Percentiles rank a stretch among this genome's conserved stretches.
Conservation (phyloP, 1,284 basidiomycete genomes). For the Tetrapyrgos nigripes region DNA sequence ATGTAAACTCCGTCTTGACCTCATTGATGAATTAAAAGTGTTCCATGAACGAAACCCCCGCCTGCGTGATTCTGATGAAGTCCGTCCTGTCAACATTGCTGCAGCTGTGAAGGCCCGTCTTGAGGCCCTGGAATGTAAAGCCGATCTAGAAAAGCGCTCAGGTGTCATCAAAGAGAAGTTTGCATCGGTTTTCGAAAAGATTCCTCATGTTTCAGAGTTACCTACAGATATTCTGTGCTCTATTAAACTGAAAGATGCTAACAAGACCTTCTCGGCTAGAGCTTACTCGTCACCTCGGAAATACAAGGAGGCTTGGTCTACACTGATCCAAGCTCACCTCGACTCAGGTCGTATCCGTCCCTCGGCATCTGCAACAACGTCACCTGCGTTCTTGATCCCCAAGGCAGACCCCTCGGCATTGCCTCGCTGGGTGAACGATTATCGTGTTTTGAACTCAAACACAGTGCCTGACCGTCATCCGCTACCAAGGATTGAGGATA, state of each 20-base stretch:
- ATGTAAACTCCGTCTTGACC: not conserved
- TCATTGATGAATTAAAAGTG: not conserved
- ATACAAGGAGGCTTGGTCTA: conserved; percentile 32
- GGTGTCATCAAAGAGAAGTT: conserved; percentile 19
- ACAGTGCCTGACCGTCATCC: conserved; percentile 38
- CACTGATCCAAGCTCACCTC: conserved; percentile 33
- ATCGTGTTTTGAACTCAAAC: conserved; percentile 38
- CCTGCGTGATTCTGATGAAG: not conserved
- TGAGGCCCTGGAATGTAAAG: conserved; percentile 15
- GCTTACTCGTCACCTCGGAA: conserved; percentile 32
- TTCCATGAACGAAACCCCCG: conserved; percentile 1
- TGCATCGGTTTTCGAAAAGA: conserved; percentile 13
- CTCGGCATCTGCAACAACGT: conserved; percentile 31
- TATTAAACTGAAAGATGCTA: conserved; percentile 29
- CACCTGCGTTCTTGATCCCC: conserved; percentile 38
- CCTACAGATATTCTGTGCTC: conserved; percentile 31
- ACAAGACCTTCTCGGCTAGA: conserved; percentile 21
- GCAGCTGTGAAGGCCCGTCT: conserved; percentile 19
- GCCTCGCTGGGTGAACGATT: conserved; percentile 44
- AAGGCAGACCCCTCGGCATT: conserved; percentile 37
- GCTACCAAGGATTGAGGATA: conserved; percentile 37
- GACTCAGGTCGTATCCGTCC: conserved; percentile 30
- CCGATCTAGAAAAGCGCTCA: conserved; percentile 11
- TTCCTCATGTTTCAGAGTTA: conserved; percentile 22
- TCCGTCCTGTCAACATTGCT: conserved; percentile 1